Evolutionary conservation across 1,284 basidiomycete genomes (phyloP).

Genomic region (Leccinum griseonigrum): DNA sequence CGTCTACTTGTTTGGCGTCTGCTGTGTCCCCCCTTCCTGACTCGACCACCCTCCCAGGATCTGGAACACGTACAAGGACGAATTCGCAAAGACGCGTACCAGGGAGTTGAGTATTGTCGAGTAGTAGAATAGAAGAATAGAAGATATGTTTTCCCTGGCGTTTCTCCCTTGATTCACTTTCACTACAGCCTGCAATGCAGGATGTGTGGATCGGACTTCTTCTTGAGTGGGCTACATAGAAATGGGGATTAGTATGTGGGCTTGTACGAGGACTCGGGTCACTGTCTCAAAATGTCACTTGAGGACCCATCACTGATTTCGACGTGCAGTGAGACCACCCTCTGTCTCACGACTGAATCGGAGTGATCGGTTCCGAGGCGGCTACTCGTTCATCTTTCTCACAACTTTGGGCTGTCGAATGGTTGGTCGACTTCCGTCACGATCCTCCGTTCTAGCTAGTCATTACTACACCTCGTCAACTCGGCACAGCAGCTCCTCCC

Average conservation of each 20-base stretch:
- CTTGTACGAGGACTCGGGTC: background rate
- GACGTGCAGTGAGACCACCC: no score
- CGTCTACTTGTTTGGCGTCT: conserved; percentile 18
- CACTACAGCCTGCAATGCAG: background rate
- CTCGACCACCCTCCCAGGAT: conserved; percentile 51
- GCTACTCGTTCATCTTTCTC: background rate
- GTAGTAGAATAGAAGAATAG: conserved; percentile 35
- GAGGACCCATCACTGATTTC: no score
- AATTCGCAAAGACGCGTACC: conserved; percentile 74
- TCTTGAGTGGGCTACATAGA: background rate
- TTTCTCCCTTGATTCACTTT: background rate
- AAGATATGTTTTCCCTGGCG: background rate
- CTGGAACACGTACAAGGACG: conserved; percentile 92
- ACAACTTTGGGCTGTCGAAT: background rate
- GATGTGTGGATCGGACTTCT: background rate
- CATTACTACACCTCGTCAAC: no score
- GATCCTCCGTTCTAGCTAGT: background rate
- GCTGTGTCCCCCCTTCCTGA: background rate
- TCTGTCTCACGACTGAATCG: no score
- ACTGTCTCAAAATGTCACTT: background rate
- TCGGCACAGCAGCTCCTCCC: no score
- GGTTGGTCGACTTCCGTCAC: no score
- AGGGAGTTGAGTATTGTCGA: conserved; percentile 75
- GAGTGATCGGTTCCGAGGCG: no score
- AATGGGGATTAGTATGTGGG: background rate